Evolutionary conservation across 2,329 filamentous ascomycete genomes (phyloP), one percentile per base, ranked within the genome.

Genomic region (Talaromyces sp.): DNA sequence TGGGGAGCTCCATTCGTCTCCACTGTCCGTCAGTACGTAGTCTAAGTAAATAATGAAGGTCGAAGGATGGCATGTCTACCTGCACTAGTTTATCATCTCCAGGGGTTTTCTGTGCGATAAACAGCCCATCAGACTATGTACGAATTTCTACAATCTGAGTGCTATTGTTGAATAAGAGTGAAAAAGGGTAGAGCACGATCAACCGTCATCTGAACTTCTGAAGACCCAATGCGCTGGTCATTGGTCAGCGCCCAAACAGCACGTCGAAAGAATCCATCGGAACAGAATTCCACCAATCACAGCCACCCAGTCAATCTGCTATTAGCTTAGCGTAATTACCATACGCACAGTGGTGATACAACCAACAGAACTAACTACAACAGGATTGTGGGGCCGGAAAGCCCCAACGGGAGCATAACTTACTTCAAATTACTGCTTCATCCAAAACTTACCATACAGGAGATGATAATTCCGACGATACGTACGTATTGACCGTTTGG

Each of bases 391-490:
- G 59, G 43, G 45, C 43, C 59, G 43, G 19, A n/a, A 25, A 38
- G 29, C 27, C 56, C 56, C 43, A 53, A 49, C 43, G 59, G 59
- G 45, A 38, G 59, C 45, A 53, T 61, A 60, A 59, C 56, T 59
- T 59, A 45, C 29, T 31, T 7, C 29, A 31, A 4, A 31, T 3
- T 31, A 31, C 4, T 5, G 1, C 11, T 34, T 34, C 10, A n/a
- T 54, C 47, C 47, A 15, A 51, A 54, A 15, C 11, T 19, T 56
- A 22, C 19, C 53, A 38, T 56, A 56, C 53, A 36, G n/a, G 19
- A 3, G 7, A n/a, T 17, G 27, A 53, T 53, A 53, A n/a, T n/a
- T n/a, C n/a, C 53, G n/a, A n/a, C n/a, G n/a, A n/a, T 54, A 29
- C 13, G 13, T 31, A 29, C 27, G 27, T 11, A 10, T 29, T 31